Base-by-base conservation (phyloP, 306 rosid species). In the Urtica urens region DNA sequence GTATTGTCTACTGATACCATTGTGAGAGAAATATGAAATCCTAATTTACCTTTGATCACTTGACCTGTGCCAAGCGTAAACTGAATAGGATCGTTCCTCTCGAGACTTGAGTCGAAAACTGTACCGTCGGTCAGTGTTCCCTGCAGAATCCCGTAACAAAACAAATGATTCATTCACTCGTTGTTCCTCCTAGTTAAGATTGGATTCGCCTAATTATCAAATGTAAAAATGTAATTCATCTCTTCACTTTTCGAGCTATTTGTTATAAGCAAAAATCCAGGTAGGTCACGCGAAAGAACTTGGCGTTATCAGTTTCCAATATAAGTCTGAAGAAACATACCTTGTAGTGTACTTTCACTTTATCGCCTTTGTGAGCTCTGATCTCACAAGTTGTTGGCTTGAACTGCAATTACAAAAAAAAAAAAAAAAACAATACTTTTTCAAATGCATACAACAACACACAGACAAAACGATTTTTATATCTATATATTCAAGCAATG, bases 81-180 rank as follows among this genome's bases (percentile, higher is more conserved):
- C 38, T 70, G 76, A 66, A 92, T 82, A 52, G 99, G 99, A 53
- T 57, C 82, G 48, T 78, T 71, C 58, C 99, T 73, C 56, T 92
- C 94, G 50, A 72, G 85, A 67, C 99, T 92, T 27, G 99, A 92
- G 66, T 92, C 96, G 25, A 92, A 92, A 30, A 85, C 99, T 47
- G 99, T 92, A 58, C 99, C 96, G 65, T 92, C 99, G 0, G 94
- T 79, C 71, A 92, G 94, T 67, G 77, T 92, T 45, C 99, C 99
- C 99, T 92, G 79, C 60, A 73, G 60, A 52, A 26, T 64, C 22
- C 52, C 26, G 38, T 25, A 38, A 53, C 23, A 66, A 26, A 23
- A 25, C 47, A 3, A 33, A 38, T n/a, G n/a, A n/a, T 4, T 38
- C 46, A 67, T 23, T 41, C 23, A 41, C 38, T 44, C 43, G 38